These are phyloP conservation scores for Pluteus cervinus DNA, from an alignment of 768 basidiomycete genomes.

Conservation along the genomic window DNA sequence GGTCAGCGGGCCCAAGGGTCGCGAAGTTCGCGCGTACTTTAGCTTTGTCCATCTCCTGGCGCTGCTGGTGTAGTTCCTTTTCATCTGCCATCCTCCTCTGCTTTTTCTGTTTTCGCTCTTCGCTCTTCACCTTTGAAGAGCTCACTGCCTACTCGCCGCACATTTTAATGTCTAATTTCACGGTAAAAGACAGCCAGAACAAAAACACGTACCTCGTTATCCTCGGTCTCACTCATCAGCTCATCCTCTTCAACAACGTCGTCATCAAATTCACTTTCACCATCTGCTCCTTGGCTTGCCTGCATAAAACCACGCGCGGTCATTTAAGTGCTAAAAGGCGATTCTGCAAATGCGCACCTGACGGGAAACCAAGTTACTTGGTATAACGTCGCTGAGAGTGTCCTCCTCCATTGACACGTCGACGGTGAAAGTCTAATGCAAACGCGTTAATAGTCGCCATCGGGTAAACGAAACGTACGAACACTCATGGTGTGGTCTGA, in stretches of 20 bases:
- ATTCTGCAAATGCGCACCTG: conserved; percentile 49
- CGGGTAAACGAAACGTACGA: conserved; percentile 4
- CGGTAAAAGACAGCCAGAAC: conserved; percentile 6
- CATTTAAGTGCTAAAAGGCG: not conserved
- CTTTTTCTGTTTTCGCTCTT: conserved; percentile 31
- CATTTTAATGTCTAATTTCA: conserved; percentile 7
- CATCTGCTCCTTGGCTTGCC: conserved; percentile 66
- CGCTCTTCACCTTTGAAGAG: conserved; percentile 24
- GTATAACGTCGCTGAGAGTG: conserved; percentile 85
- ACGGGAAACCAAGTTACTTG: conserved; percentile 86
- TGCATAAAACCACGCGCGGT: conserved; percentile 10
- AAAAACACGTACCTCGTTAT: conserved; percentile 24
- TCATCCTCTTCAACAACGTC: conserved; percentile 58
- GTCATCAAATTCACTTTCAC: conserved; percentile 69
- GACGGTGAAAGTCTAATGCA: conserved; percentile 31
- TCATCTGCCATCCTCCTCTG: conserved; percentile 63
- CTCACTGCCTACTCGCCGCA: conserved; percentile 10
- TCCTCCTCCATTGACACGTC: conserved; percentile 56
- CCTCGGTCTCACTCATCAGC: conserved; percentile 48
- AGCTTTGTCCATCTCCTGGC: conserved; percentile 84
- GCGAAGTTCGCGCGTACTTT: conserved; percentile 51
- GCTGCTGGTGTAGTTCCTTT: conserved; percentile 59
- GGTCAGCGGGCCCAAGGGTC: not conserved
- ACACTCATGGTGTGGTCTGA: conserved; percentile 22
- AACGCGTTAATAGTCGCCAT: not conserved